Evolutionary conservation across 495 filamentous ascomycete species (phyloP), one percentile per base, ranked within the genome.

Genomic region (Penicillium angulare): DNA sequence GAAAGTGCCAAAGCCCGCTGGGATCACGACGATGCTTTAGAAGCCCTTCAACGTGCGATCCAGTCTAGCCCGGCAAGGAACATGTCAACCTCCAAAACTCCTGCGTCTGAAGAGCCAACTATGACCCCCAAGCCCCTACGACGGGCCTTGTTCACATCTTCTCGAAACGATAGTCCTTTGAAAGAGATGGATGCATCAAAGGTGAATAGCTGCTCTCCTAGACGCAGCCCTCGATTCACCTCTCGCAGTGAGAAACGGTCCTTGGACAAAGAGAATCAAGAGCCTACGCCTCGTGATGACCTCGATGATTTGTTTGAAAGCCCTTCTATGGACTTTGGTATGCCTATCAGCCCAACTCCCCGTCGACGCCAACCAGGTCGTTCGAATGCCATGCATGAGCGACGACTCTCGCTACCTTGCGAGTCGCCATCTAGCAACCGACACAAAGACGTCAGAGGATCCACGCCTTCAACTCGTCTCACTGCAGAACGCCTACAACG

Each of bases 141-240:
- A 62, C 81, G 92, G 61, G 68, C 90, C 27, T 76, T 97, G 38
- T 97, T 97, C 69, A 86, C 88, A 44, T 71, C 66, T 54, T 51
- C 64, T 2, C 78, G 79, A 48, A 83, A 83, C 55, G 81, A 83
- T 38, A 76, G 79, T 16, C 68, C 74, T 45, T 66, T 80, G 57
- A 86, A 79, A 60, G 71, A 79, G 53, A 71, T 85, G 36, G 80
- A 79, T 59, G 73, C 83, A 52, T 75, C 84, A 22, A 59, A 71
- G 29, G 63, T 81, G 40, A 88, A 86, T 60, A 70, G 75, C 43
- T 57, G 53, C 34, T 63, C 59, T 41, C 76, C 80, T 32, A 79
- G 80, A 24, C 74, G 74, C 47, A 74, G 69, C 58, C 71, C 74
- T 38, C 71, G 71, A 29, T 54, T 66, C 47, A 62, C 55, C 27